Base-by-base conservation (phyloP, 1,284 basidiomycete genomes). In the Ustilago crameri region DNA sequence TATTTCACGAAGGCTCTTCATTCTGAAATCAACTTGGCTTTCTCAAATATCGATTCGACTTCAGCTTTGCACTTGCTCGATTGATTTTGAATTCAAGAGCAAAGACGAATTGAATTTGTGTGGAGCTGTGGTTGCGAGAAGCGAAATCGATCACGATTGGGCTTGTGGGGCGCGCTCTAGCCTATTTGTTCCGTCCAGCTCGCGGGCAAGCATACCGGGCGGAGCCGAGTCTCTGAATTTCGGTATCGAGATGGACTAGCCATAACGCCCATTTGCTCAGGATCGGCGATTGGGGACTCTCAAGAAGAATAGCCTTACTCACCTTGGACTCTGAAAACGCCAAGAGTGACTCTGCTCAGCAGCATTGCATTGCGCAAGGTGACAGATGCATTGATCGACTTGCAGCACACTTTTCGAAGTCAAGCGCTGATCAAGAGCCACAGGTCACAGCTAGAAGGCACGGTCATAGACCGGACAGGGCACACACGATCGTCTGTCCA, bases 131-230 rank as follows among this genome's bases (percentile, higher is more conserved):
- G 22, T 15, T 14, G 17, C n/a, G 34, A 37, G 34, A 44, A 18
- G 9, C 17, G 10, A 56, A 56, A 66, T 57, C 64, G 64, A 67
- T 67, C 64, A 67, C 64, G 46, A 61, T 52, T n/a, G 34, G n/a
- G 37, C 12, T 5, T 10, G 24, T 5, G 17, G 10, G 5, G 23
- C 38, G 63, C 51, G 24, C 24, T 41, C 32, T 38, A 51, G 56
- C 63, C 64, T 67, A 53, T 67, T 67, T 61, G 40, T 41, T 67
- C 64, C 64, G 64, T 60, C 35, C 45, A n/a, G 15, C 3, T 22
- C 3, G n/a, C 2, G 17, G 4, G 4, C 9, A 32, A 30, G 30
- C 20, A 3, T 5, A 30, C 42, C n/a, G 18, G 38, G 51, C 63
- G 63, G 63, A 66, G 10, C 63, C 63, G 63, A 66, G 43, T 43